A percentile compares a stretch with the other conserved stretches of the same genome.
phyloP scores from a whole-genome alignment of 177 flowering plant genomes.

The Vitis hybrid region DNA sequence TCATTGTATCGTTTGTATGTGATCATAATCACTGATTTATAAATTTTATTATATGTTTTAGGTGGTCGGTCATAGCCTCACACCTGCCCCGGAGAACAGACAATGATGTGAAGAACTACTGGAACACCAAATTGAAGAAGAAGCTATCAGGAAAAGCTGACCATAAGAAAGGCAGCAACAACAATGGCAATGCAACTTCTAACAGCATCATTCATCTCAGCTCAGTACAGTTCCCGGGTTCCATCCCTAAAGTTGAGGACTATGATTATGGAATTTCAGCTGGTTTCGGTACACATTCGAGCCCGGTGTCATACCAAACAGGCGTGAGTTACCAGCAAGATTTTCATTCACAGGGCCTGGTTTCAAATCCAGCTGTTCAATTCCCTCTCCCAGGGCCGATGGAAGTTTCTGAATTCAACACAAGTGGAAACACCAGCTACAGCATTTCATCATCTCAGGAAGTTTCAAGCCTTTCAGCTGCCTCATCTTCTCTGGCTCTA shows the following conservation, averaged over 20 bases:
- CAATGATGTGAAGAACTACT: slow-evolving; percentile 72
- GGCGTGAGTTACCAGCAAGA: slow-evolving; percentile 7
- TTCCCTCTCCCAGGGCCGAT: slow-evolving; percentile 9
- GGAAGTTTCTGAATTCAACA: slow-evolving; percentile 14
- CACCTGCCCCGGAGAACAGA: slow-evolving; percentile 63
- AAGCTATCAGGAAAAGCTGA: slow-evolving; percentile 29
- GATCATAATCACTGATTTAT: background rate
- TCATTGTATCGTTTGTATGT: background rate
- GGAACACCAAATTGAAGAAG: slow-evolving; percentile 78
- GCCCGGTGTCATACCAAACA: slow-evolving; percentile 1
- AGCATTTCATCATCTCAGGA: slow-evolving; percentile 24
- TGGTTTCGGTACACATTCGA: background rate
- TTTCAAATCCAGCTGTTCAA: slow-evolving; percentile 11
- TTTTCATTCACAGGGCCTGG: slow-evolving; percentile 2
- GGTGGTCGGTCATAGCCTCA: slow-evolving; percentile 66
- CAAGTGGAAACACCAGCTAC: slow-evolving; percentile 1
- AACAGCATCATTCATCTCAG: background rate
- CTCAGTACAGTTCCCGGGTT: slow-evolving; percentile 4
- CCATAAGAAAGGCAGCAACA: slow-evolving; percentile 2
- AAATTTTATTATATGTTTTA: slow-evolving; percentile 12
- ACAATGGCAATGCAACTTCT: background rate
- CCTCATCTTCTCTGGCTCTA: slow-evolving; percentile 16
- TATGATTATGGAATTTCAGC: slow-evolving; percentile 6
- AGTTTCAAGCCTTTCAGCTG: slow-evolving; percentile 15
- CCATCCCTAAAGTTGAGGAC: slow-evolving; percentile 3